phyloP scores from a whole-genome alignment of 2,329 filamentous ascomycete genomes.

The Aspergillus tanneri region DNA sequence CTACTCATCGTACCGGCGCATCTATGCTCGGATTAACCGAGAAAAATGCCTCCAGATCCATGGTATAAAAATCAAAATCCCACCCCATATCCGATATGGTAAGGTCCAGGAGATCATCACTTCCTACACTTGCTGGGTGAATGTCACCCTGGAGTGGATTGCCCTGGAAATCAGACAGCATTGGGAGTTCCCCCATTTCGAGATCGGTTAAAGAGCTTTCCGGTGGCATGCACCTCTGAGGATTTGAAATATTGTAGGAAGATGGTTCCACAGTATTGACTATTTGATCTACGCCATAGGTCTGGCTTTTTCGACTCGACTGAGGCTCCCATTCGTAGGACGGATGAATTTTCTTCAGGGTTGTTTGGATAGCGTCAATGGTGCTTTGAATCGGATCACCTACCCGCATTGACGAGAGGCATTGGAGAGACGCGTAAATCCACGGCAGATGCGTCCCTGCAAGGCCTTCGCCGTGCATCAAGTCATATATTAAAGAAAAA shows the following conservation, averaged over 20 bases:
- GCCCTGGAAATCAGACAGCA: conserved; percentile 24
- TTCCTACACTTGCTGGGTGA: conserved; percentile 25
- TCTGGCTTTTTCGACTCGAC: background rate
- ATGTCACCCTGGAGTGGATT: conserved; percentile 22
- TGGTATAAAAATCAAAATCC: conserved; percentile 43
- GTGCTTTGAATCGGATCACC: conserved; percentile 30
- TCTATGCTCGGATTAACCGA: conserved; percentile 33
- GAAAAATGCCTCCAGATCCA: conserved; percentile 42
- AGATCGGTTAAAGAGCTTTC: background rate
- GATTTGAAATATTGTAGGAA: background rate
- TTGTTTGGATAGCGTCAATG: conserved; percentile 34
- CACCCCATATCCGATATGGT: conserved; percentile 40
- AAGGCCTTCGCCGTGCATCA: conserved; percentile 41
- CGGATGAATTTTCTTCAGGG: conserved; percentile 32
- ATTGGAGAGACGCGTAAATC: conserved; percentile 42
- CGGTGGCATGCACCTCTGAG: background rate
- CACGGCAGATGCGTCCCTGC: conserved; percentile 44
- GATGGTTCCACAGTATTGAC: background rate
- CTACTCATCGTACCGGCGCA: conserved; percentile 7
- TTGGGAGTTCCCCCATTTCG: conserved; percentile 1
- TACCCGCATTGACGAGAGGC: conserved; percentile 37
- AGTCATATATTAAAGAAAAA: conserved; percentile 46
- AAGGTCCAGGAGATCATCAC: conserved; percentile 38
- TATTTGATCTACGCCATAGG: background rate
- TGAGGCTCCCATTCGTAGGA: conserved; percentile 29